phyloP scores from a whole-genome alignment of 495 filamentous ascomycete species.

The Rusavskia elegans region DNA sequence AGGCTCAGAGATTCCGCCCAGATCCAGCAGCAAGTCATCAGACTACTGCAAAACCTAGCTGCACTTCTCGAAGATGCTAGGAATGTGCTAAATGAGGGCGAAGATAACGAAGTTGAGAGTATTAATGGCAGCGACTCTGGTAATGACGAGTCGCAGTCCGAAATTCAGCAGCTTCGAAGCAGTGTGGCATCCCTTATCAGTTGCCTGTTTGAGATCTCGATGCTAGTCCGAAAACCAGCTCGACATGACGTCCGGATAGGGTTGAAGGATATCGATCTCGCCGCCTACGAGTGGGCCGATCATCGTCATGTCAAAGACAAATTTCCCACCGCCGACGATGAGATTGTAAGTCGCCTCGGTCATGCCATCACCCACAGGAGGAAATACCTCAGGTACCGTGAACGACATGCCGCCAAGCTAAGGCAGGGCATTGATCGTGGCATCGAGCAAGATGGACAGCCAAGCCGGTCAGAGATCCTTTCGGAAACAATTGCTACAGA shows the following conservation, averaged over 20 bases:
- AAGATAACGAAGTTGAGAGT: not conserved
- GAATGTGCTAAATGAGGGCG: not conserved
- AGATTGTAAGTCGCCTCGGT: not conserved
- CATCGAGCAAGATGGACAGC: not conserved
- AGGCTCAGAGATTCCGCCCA: conserved; percentile 3
- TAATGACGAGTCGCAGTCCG: not conserved
- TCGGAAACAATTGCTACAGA: not conserved
- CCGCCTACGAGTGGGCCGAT: conserved; percentile 14
- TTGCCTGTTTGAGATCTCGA: conserved; percentile 10
- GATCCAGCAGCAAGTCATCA: not conserved
- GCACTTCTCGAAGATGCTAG: too few relatives aligned
- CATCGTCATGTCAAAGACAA: conserved; percentile 15
- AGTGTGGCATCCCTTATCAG: conserved; percentile 5
- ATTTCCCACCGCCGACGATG: conserved; percentile 9
- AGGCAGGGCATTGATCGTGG: not conserved
- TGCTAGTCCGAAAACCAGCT: conserved; percentile 16
- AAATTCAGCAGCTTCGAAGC: conserved; percentile 1
- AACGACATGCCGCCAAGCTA: not conserved
- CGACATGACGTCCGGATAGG: conserved; percentile 18
- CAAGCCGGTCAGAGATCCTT: not conserved
- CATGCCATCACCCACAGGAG: not conserved
- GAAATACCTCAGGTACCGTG: not conserved
- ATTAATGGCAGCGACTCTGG: not conserved
- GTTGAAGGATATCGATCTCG: conserved; percentile 11
- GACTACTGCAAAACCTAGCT: not conserved